Evolutionary conservation across 2,329 filamentous ascomycete species (phyloP).

Genomic region (Berkeleyomyces rouxiae): DNA sequence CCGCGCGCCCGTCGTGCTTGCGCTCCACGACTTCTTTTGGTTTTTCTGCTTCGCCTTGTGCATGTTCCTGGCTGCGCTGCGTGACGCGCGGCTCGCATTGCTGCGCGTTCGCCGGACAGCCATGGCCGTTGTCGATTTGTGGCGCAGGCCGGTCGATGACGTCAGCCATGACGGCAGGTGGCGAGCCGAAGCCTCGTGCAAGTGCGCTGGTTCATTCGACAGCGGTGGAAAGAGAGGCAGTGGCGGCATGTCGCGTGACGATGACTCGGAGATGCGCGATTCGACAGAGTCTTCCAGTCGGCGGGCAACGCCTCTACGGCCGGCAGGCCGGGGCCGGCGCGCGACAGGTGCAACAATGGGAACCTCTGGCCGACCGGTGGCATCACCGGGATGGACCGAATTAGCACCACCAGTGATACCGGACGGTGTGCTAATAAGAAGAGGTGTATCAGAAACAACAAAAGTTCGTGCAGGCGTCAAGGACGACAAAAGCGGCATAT

Average conservation of each 20-base stretch:
- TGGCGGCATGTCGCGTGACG: not conserved
- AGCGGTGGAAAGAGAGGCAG: conserved; percentile 12
- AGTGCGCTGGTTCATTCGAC: not conserved
- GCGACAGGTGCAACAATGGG: conserved; percentile 37
- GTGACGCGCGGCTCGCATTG: conserved; percentile 30
- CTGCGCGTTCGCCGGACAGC: conserved; percentile 33
- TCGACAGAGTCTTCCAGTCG: conserved; percentile 40
- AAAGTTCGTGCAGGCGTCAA: not conserved
- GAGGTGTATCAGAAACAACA: conserved; percentile 16
- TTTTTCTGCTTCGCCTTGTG: conserved; percentile 36
- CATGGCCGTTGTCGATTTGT: conserved; percentile 17
- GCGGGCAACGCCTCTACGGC: conserved; percentile 22
- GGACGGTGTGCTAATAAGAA: conserved; percentile 41
- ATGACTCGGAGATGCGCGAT: conserved; percentile 11
- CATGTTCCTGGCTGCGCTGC: conserved; percentile 46
- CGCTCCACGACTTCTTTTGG: conserved; percentile 18
- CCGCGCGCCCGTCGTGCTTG: conserved; percentile 2
- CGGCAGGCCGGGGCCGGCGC: conserved; percentile 28
- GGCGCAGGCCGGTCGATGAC: not conserved
- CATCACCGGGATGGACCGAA: not conserved
- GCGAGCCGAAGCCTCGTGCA: not conserved
- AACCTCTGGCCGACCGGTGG: conserved; percentile 27
- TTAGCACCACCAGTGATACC: conserved; percentile 29
- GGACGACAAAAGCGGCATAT: not conserved
- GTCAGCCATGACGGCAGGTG: conserved; percentile 3